These are phyloP conservation scores for Cudoniella acicularis DNA, from an alignment of 495 filamentous ascomycete species.

Conservation along the genomic window DNA sequence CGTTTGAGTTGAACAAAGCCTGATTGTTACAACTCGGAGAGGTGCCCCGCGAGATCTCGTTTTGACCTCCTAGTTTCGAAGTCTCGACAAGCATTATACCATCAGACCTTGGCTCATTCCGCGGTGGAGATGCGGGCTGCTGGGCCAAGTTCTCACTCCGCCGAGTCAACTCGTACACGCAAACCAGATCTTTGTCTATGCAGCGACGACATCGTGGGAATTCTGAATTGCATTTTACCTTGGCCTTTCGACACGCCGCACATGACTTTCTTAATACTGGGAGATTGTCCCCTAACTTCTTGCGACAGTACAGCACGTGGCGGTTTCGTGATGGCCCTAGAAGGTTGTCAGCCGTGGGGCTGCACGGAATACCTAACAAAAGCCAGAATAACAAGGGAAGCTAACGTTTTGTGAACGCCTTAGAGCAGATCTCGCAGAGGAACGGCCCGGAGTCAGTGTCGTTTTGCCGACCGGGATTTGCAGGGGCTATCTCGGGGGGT, in stretches of 20 bases:
- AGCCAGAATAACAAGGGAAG: neutral
- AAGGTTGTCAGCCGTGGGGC: slow-evolving; percentile 2
- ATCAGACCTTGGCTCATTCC: slow-evolving; percentile 3
- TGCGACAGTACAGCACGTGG: slow-evolving; percentile 16
- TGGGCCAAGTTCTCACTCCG: slow-evolving; percentile 6
- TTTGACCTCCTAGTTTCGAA: slow-evolving; percentile 5
- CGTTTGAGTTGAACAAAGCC: slow-evolving; percentile 4
- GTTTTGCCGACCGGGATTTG: slow-evolving; percentile 6
- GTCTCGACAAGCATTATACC: slow-evolving; percentile 10
- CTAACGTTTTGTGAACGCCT: slow-evolving; percentile 15
- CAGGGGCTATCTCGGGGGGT: slow-evolving; percentile 1
- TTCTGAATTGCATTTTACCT: slow-evolving; percentile 17
- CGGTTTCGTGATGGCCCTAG: slow-evolving; percentile 13
- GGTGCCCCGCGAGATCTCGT: neutral
- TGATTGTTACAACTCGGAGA: neutral
- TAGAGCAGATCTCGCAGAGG: slow-evolving; percentile 19
- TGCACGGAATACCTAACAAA: neutral
- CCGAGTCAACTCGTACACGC: slow-evolving; percentile 15
- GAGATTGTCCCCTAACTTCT: slow-evolving; percentile 13
- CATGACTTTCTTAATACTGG: slow-evolving; percentile 16
- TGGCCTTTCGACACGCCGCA: slow-evolving; percentile 19
- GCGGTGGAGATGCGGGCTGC: slow-evolving; percentile 8
- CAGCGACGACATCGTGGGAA: slow-evolving; percentile 14
- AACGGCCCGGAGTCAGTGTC: slow-evolving; percentile 12
- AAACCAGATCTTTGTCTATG: slow-evolving; percentile 1